A percentile compares a stretch with the other conserved stretches of the same genome.
Conservation (phyloP, 148 eudicot species). For the Cornus suecica region DNA sequence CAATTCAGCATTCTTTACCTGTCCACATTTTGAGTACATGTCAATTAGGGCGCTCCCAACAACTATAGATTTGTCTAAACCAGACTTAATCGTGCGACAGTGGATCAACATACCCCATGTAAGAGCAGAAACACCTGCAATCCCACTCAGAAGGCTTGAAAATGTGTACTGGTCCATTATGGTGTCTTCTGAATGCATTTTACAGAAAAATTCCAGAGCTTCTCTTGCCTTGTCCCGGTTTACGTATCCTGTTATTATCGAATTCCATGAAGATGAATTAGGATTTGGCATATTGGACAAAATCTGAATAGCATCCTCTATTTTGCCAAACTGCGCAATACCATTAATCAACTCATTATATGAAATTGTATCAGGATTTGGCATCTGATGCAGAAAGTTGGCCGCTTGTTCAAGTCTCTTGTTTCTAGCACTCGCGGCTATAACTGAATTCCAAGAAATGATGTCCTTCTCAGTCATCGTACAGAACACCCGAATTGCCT, state of each 20-base stretch:
- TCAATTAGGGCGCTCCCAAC: conserved; percentile 70
- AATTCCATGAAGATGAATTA: conserved; percentile 36
- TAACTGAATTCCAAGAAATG: conserved; percentile 78
- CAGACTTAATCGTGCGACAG: conserved; percentile 47
- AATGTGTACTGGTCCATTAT: conserved; percentile 64
- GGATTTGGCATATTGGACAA: conserved; percentile 54
- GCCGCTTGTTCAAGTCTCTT: conserved; percentile 50
- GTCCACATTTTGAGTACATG: conserved; percentile 75
- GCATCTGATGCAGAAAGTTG: conserved; percentile 50
- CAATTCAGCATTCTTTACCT: conserved; percentile 38
- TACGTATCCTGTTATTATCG: not conserved
- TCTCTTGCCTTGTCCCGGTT: not conserved
- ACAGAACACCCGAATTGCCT: conserved; percentile 41
- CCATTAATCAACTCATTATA: conserved; percentile 72
- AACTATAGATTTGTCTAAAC: conserved; percentile 43
- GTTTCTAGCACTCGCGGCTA: conserved; percentile 70
- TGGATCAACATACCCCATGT: conserved; percentile 63
- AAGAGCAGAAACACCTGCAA: conserved; percentile 51
- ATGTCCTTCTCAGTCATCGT: conserved; percentile 43
- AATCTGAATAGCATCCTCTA: conserved; percentile 53
- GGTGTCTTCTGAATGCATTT: conserved; percentile 43
- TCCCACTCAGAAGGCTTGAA: conserved; percentile 63
- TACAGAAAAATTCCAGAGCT: conserved; percentile 28
- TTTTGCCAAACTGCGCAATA: conserved; percentile 64
- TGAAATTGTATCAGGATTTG: conserved; percentile 63